Evolutionary conservation across 768 basidiomycete genomes (phyloP).

Genomic region (Russula lepida): DNA sequence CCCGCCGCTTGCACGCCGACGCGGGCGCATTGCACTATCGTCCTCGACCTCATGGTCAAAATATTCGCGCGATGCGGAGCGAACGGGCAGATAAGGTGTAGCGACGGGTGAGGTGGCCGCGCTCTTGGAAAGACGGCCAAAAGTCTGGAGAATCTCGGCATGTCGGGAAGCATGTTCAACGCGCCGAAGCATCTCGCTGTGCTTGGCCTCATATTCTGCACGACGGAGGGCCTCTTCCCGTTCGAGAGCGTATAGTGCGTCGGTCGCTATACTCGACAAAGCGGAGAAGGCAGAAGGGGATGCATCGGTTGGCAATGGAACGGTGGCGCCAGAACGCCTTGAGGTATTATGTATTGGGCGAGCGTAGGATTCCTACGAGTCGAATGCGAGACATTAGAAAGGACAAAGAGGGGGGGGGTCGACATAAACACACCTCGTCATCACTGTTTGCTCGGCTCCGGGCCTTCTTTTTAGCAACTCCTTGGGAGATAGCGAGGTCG

Average conservation of each 20-base stretch:
- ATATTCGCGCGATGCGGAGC: conserved; percentile 5
- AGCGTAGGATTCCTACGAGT: conserved; percentile 32
- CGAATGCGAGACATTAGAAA: conserved; percentile 16
- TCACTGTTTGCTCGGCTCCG: conserved; percentile 72
- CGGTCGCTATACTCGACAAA: conserved; percentile 71
- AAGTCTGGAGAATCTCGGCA: conserved; percentile 35
- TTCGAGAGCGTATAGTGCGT: conserved; percentile 85
- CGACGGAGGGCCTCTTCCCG: conserved; percentile 63
- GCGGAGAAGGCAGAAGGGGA: conserved; percentile 39
- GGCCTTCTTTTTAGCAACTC: conserved; percentile 40
- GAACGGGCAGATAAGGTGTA: conserved; percentile 12
- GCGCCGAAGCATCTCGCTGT: conserved; percentile 34
- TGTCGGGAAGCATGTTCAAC: conserved; percentile 34
- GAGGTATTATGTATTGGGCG: conserved; percentile 24
- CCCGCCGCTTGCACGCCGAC: conserved; percentile 18
- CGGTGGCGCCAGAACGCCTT: conserved; percentile 5
- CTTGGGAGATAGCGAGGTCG: conserved; percentile 2
- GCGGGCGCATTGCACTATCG: conserved; percentile 34
- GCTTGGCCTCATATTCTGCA: conserved; percentile 51
- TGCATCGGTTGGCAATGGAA: conserved; percentile 25
- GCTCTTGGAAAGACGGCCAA: conserved; percentile 25
- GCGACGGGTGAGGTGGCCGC: conserved; percentile 18
- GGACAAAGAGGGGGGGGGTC: too few species aligned
- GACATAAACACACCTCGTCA: conserved; percentile 58
- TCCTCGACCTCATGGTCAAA: conserved; percentile 31